These are phyloP conservation scores for Solanum medicagineum DNA, from an alignment of 257 asterid species.

Conservation along the genomic window DNA sequence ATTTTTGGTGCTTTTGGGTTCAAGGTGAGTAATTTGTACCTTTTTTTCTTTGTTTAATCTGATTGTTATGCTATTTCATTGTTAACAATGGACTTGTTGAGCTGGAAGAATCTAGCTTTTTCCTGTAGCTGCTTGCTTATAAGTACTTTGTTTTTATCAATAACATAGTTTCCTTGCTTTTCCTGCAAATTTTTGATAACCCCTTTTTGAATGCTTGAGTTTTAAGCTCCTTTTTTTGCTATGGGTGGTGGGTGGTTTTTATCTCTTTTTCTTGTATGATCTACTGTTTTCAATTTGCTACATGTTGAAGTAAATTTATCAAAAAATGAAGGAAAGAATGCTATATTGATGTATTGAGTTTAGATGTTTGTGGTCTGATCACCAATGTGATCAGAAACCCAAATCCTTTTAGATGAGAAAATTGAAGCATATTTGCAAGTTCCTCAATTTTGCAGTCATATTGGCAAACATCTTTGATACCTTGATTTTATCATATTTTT, in stretches of 20 bases:
- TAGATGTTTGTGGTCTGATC: background rate
- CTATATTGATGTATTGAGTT: background rate
- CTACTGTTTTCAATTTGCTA: background rate
- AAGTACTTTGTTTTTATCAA: background rate
- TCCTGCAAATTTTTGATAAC: background rate
- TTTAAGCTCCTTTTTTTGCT: background rate
- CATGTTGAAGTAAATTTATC: background rate
- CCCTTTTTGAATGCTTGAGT: background rate
- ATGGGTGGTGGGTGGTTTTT: background rate
- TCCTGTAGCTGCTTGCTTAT: background rate
- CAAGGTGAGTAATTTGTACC: conserved; percentile 30
- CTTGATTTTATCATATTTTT: background rate
- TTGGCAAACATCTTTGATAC: background rate
- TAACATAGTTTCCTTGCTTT: background rate
- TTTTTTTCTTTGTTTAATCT: background rate
- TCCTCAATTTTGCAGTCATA: background rate
- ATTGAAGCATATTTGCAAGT: background rate
- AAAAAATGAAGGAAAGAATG: background rate
- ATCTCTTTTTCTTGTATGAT: background rate
- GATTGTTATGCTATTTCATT: background rate
- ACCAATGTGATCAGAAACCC: background rate
- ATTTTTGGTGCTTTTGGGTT: conserved; percentile 13
- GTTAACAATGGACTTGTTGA: background rate
- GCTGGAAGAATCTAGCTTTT: conserved; percentile 5
- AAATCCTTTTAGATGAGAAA: background rate